A percentile compares a stretch with the other conserved stretches of the same genome.
phyloP scores from a whole-genome alignment of 2,329 filamentous ascomycete species.

The Pseudogymnoascus sp. region DNA sequence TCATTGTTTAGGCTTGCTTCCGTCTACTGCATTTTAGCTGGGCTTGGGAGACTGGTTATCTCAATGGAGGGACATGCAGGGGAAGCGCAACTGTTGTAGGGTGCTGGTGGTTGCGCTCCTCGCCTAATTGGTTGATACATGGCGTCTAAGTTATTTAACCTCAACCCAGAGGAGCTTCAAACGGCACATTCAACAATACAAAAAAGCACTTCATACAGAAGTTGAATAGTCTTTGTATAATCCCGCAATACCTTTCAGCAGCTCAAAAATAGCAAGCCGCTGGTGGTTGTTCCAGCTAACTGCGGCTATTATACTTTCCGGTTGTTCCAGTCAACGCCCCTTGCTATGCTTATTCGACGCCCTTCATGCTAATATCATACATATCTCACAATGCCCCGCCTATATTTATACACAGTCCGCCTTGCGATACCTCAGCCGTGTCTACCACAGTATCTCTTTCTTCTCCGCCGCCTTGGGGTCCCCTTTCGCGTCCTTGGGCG shows the following conservation, averaged over 20 bases:
- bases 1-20: conserved; percentile 27
- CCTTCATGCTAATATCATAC: conserved; percentile 6
- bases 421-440: conserved; percentile 1
- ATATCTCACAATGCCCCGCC: neutral
- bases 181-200: neutral
- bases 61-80: conserved; percentile 3
- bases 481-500: conserved; percentile 21
- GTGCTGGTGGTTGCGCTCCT: neutral
- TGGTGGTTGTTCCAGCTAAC: too few species aligned
- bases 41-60: neutral
- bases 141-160: neutral
- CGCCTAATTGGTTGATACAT: conserved; percentile 5
- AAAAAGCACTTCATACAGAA: neutral
- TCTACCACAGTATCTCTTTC: conserved; percentile 32
- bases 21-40: conserved; percentile 13
- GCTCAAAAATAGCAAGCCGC: neutral
- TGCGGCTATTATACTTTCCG: too few species aligned
- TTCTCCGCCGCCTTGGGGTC: conserved; percentile 28
- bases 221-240: neutral
- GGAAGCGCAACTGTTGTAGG: neutral
- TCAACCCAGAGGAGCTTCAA: neutral
- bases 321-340: neutral
- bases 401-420: neutral
- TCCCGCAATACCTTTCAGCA: neutral
- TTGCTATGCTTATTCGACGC: conserved; percentile 3